Evolutionary conservation across 352 stramenopile genomes (phyloP).

Genomic region (Phytophthora pseudosyringae): DNA sequence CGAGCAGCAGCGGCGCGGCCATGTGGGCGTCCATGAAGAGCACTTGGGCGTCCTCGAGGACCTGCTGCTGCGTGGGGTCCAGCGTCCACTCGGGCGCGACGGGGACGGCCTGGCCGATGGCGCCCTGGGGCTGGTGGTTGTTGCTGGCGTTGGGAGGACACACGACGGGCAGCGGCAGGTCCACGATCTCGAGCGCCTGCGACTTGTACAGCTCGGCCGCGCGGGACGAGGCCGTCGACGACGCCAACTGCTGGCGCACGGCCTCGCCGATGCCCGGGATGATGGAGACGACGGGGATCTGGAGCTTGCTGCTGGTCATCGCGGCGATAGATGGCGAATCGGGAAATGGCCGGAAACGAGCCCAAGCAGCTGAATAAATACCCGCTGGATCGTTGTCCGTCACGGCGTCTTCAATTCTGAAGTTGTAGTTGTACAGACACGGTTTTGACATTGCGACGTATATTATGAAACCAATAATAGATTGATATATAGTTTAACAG

Average conservation of each 20-base stretch:
- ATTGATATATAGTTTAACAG: too few species aligned
- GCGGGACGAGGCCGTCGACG: conserved; percentile 17
- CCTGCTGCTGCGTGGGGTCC: conserved; percentile 27
- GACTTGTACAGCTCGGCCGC: conserved; percentile 36
- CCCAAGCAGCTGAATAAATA: neutral
- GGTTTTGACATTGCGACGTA: neutral
- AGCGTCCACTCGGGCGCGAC: conserved; percentile 31
- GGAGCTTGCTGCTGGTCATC: conserved; percentile 30
- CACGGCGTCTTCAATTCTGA: conserved; percentile 20
- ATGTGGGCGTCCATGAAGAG: conserved; percentile 45
- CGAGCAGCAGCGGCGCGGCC: conserved; percentile 43
- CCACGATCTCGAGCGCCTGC: conserved; percentile 38
- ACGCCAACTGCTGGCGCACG: conserved; percentile 39
- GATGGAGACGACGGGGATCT: conserved; percentile 48
- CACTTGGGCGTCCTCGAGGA: conserved; percentile 38
- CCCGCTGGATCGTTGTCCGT: conserved; percentile 5
- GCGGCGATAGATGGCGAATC: conserved; percentile 13
- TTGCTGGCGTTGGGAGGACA: conserved; percentile 29
- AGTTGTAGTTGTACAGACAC: neutral
- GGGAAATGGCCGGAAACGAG: conserved; percentile 11
- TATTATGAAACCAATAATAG: too few species aligned
- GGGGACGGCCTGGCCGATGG: neutral
- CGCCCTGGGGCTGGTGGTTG: conserved; percentile 31
- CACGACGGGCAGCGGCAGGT: conserved; percentile 40
- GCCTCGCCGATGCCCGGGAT: conserved; percentile 43